These are phyloP conservation scores for Stromatinia cepivora DNA, from an alignment of 2,329 filamentous ascomycete species.

Conservation along the genomic window DNA sequence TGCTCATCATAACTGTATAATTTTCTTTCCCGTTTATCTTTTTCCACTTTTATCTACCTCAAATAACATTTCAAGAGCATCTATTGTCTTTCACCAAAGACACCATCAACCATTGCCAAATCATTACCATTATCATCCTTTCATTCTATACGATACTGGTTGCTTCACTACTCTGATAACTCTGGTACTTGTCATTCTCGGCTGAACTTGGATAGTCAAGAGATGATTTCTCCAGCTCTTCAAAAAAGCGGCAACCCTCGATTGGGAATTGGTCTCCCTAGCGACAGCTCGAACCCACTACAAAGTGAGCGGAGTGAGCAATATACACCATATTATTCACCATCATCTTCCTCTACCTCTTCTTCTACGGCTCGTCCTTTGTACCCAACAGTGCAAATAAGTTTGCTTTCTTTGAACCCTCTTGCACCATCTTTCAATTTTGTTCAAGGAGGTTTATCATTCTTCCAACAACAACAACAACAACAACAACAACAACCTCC, in stretches of 20 bases:
- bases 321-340: not conserved
- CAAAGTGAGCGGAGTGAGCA: not conserved
- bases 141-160: not conserved
- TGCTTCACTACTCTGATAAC: not conserved
- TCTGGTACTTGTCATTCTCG: not conserved
- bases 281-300: not conserved
- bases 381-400: not conserved
- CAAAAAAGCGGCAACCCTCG: not conserved
- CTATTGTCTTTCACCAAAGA: not conserved
- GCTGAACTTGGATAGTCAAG: not conserved
- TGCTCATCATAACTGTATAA: not conserved
- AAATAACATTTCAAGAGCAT: not conserved
- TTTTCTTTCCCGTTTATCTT: not conserved
- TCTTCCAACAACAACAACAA: no score
- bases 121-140: not conserved
- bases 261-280: conserved; percentile 8
- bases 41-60: not conserved
- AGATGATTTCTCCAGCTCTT: not conserved
- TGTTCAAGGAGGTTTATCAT: not conserved
- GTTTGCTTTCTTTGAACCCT: not conserved
- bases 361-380: not conserved
- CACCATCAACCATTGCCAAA: not conserved
- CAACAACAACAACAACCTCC: no score
- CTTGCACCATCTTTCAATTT: not conserved
- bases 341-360: not conserved